phyloP scores from a whole-genome alignment of 192 early-diverging fungal genomes.

The Backusella tuberculispora region DNA sequence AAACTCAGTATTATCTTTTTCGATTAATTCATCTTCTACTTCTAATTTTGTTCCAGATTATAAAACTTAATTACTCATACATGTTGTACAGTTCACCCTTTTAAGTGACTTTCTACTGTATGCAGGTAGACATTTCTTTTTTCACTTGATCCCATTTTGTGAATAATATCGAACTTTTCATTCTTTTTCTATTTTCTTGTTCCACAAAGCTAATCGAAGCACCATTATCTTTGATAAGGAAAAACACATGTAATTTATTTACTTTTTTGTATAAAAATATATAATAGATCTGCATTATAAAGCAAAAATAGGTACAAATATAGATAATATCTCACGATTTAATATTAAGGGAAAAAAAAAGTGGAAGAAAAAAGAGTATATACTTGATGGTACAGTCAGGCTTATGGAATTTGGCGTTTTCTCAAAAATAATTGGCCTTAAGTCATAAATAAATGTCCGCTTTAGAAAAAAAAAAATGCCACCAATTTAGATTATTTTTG shows the following conservation, averaged over 20 bases:
- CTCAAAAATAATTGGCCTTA: too few species aligned
- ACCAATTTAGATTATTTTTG: too few species aligned
- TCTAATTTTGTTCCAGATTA: not conserved
- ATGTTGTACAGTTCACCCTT: conserved; percentile 1
- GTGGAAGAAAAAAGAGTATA: too few species aligned
- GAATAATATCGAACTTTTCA: not conserved
- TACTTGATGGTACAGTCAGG: too few species aligned
- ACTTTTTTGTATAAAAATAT: not conserved
- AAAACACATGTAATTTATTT: conserved; percentile 1
- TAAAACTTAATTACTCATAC: conserved; percentile 8
- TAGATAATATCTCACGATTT: not conserved
- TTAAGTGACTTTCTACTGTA: conserved; percentile 7
- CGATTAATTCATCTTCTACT: not conserved
- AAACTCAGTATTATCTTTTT: not conserved
- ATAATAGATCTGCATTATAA: conserved; percentile 6
- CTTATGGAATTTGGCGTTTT: too few species aligned
- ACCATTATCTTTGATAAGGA: not conserved
- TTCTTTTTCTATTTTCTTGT: too few species aligned
- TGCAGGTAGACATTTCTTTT: not conserved
- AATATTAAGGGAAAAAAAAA: not conserved
- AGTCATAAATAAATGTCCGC: too few species aligned
- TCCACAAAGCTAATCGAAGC: not conserved
- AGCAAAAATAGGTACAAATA: not conserved
- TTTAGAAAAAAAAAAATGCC: too few species aligned
- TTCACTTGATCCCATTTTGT: conserved; percentile 15